phyloP scores from a whole-genome alignment of 2,329 filamentous ascomycete species.

The Sporothrix globosa region DNA sequence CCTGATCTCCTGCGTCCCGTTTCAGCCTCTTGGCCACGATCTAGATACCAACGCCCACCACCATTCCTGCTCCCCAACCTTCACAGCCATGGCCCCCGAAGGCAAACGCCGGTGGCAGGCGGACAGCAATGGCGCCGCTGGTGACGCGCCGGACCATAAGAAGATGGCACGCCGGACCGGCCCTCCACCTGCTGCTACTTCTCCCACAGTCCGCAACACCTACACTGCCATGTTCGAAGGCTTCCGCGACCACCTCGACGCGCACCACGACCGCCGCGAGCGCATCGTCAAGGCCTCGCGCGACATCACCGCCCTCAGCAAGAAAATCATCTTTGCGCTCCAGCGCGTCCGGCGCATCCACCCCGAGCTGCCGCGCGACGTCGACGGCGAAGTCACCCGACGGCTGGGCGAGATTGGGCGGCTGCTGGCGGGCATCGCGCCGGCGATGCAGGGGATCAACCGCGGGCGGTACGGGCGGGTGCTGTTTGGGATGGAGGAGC shows the following conservation, averaged over 20 bases:
- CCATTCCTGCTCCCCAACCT: neutral
- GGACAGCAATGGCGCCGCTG: slow-evolving; percentile 42
- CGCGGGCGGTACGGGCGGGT: slow-evolving; percentile 78
- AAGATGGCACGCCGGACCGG: slow-evolving; percentile 33
- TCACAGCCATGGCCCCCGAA: slow-evolving; percentile 31
- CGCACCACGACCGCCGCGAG: slow-evolving; percentile 91
- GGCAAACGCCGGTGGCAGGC: slow-evolving; percentile 59
- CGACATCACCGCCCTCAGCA: slow-evolving; percentile 91
- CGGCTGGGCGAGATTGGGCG: slow-evolving; percentile 71
- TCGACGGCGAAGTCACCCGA: slow-evolving; percentile 69
- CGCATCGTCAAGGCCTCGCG: slow-evolving; percentile 86
- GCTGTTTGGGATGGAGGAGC: slow-evolving; percentile 88
- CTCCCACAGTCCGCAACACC: slow-evolving; percentile 47
- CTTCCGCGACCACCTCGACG: slow-evolving; percentile 86
- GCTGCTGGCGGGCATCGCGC: slow-evolving; percentile 68
- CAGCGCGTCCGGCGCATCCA: slow-evolving; percentile 71
- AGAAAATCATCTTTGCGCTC: slow-evolving; percentile 93
- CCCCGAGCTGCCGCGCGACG: slow-evolving; percentile 66
- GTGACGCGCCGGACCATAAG: slow-evolving; percentile 40
- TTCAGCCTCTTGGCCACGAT: neutral
- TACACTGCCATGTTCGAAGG: slow-evolving; percentile 78
- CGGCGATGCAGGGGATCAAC: slow-evolving; percentile 78
- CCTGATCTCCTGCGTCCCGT: neutral
- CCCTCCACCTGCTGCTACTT: neutral
- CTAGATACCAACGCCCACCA: too few species aligned